Evolutionary conservation across 23 red algal species (phyloP).

Genomic region (Agarophyton chilense): DNA sequence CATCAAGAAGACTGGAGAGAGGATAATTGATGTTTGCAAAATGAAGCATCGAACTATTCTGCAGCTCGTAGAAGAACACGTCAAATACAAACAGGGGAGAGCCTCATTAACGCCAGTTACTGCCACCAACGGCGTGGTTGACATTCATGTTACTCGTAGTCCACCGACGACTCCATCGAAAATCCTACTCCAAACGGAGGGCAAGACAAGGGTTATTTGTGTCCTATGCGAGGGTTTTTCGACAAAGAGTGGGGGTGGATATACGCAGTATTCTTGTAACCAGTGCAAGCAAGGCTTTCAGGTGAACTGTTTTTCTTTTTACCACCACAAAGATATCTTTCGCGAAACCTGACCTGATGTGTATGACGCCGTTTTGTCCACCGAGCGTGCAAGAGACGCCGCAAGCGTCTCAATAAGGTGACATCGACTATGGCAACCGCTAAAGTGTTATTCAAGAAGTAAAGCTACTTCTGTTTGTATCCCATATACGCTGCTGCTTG

Average conservation of each 20-base stretch:
- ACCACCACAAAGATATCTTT: neutral
- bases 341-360: neutral
- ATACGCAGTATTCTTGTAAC: conserved; percentile 13
- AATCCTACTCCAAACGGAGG: neutral
- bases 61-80: neutral
- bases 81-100: conserved; percentile 1
- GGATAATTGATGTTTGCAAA: neutral
- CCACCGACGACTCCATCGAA: neutral
- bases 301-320: conserved; percentile 30
- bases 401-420: neutral
- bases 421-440: neutral
- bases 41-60: conserved; percentile 13
- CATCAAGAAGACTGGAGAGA: neutral
- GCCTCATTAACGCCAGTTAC: neutral
- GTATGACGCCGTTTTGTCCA: neutral
- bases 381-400: neutral
- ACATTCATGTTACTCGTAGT: neutral
- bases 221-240: neutral
- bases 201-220: neutral
- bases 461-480: neutral
- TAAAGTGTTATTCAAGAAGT: neutral
- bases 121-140: neutral
- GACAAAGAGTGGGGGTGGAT: neutral
- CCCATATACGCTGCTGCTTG: neutral
- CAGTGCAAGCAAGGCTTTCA: neutral